phyloP scores from a whole-genome alignment of 2,329 filamentous ascomycete genomes.

The Epicoccum nigrum region DNA sequence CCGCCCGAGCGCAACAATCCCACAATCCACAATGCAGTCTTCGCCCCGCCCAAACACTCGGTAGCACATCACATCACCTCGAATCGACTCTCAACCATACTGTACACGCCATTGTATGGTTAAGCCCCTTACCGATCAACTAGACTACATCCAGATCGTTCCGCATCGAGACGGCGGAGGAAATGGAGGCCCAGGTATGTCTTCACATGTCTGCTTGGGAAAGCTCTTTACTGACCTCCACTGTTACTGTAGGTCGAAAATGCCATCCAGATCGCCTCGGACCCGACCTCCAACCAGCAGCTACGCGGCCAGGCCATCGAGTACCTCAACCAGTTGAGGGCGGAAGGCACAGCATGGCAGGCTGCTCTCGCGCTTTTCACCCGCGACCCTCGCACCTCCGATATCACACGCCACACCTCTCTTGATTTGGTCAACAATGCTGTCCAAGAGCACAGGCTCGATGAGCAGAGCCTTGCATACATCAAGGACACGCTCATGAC shows the following conservation, averaged over 20 bases:
- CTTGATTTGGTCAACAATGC: slow-evolving; percentile 94
- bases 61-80: slow-evolving; percentile 37
- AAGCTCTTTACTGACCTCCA: background rate
- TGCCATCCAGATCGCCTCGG: slow-evolving; percentile 92
- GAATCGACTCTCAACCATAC: slow-evolving; percentile 22
- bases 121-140: slow-evolving; percentile 19
- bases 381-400: slow-evolving; percentile 73
- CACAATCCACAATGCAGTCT: slow-evolving; percentile 43
- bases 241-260: slow-evolving; percentile 73
- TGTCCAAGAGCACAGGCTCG: slow-evolving; percentile 78
- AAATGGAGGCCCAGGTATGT: slow-evolving; percentile 49
- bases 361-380: slow-evolving; percentile 86
- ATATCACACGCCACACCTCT: slow-evolving; percentile 85
- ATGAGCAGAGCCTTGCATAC: slow-evolving; percentile 72
- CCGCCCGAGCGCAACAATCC: slow-evolving; percentile 44
- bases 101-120: slow-evolving; percentile 28
- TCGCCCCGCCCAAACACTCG: slow-evolving; percentile 40
- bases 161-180: slow-evolving; percentile 38
- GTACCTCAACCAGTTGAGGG: slow-evolving; percentile 76
- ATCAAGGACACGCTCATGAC: slow-evolving; percentile 82
- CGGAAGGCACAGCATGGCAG: slow-evolving; percentile 87
- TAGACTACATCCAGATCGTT: slow-evolving; percentile 25
- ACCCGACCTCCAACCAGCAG: slow-evolving; percentile 72
- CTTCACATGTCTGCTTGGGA: background rate
- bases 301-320: slow-evolving; percentile 85